Evolutionary conservation across 495 filamentous ascomycete species (phyloP).

Genomic region (Polyplosphaeria fusca): DNA sequence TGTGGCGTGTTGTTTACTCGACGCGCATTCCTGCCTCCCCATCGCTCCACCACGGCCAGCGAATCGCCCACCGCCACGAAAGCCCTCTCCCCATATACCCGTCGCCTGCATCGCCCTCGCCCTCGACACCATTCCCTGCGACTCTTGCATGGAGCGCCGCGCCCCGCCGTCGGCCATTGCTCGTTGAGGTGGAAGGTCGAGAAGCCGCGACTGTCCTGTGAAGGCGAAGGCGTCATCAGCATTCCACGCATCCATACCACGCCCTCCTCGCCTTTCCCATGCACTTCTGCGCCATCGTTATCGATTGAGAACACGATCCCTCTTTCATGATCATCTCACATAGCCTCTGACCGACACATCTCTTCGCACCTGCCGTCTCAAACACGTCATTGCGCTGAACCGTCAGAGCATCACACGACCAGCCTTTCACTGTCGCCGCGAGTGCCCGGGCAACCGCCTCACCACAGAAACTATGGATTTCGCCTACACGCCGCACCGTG

Average conservation of each 20-base stretch:
- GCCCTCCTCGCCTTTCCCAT: conserved; percentile 7
- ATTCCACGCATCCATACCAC: conserved; percentile 25
- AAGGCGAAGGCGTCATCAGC: conserved; percentile 14
- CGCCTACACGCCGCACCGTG: conserved; percentile 41
- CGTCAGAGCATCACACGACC: neutral
- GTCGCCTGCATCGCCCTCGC: neutral
- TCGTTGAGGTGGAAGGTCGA: conserved; percentile 24
- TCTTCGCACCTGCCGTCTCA: neutral
- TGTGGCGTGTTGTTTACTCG: conserved; percentile 22
- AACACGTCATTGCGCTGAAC: neutral
- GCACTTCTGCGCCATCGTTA: conserved; percentile 31
- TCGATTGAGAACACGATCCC: conserved; percentile 28
- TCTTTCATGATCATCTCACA: neutral
- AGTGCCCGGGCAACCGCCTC: conserved; percentile 3
- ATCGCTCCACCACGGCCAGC: conserved; percentile 6
- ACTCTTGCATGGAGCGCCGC: conserved; percentile 26
- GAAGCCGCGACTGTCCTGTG: neutral
- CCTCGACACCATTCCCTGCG: neutral
- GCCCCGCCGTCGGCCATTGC: conserved; percentile 9
- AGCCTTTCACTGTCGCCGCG: conserved; percentile 3
- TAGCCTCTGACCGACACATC: neutral
- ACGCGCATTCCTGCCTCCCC: conserved; percentile 19
- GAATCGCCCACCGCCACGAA: conserved; percentile 26
- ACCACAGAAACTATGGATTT: conserved; percentile 38
- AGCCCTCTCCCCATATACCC: neutral